Evolutionary conservation across 257 asterid genomes (phyloP).

Genomic region (Lithospermum erythrorhizon): DNA sequence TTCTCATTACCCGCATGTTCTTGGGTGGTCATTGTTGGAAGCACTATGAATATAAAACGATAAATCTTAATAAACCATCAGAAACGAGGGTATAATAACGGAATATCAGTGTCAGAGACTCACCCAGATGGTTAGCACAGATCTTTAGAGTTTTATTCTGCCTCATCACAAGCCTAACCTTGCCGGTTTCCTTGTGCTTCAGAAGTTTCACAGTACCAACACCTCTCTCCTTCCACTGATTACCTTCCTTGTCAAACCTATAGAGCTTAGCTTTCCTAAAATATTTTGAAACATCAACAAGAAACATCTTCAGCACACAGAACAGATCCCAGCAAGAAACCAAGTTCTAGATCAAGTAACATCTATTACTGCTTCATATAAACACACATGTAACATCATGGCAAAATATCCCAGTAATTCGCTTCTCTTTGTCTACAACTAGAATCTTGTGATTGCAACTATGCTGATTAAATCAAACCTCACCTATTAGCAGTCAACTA

Average conservation of each 20-base stretch:
- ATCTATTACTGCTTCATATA: not conserved
- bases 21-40: slow-evolving; percentile 50
- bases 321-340: too few relatives aligned
- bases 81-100: not conserved
- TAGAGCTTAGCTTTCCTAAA: slow-evolving; percentile 77
- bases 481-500: too few relatives aligned
- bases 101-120: not conserved
- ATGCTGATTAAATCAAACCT: not conserved
- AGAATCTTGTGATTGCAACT: too few relatives aligned
- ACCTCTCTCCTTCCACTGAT: slow-evolving; percentile 93
- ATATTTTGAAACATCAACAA: slow-evolving; percentile 1
- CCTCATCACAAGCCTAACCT: slow-evolving; percentile 85
- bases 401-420: not conserved
- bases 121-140: slow-evolving; percentile 89
- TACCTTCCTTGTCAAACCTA: slow-evolving; percentile 82
- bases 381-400: too few relatives aligned
- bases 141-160: slow-evolving; percentile 86
- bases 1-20: slow-evolving; percentile 82
- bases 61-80: not conserved
- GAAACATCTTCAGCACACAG: slow-evolving; percentile 2
- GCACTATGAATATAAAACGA: slow-evolving; percentile 27
- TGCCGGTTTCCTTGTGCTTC: slow-evolving; percentile 59
- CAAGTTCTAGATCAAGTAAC: not conserved
- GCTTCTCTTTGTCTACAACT: not conserved
- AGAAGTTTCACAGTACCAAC: slow-evolving; percentile 79